Percentiles rank a stretch among this genome's conserved stretches.
These are phyloP conservation scores for Rhodofomes roseus DNA, from an alignment of 1,284 basidiomycete genomes.

Conservation along the genomic window DNA sequence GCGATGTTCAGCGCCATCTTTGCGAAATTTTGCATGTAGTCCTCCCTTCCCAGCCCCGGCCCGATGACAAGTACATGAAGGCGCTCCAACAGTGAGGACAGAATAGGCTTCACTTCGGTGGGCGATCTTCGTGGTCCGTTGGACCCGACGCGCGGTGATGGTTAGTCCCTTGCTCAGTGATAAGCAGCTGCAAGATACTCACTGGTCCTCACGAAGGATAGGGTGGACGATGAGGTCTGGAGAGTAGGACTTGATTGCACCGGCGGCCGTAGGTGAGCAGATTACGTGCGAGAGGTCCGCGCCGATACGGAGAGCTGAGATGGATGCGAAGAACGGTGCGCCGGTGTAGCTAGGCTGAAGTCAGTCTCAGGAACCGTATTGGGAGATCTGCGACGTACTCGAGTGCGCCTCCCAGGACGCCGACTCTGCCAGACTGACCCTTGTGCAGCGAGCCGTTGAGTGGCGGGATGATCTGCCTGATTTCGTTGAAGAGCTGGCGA, in stretches of 20 bases:
- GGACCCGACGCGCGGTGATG: neutral
- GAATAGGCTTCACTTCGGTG: slow-evolving; percentile 49
- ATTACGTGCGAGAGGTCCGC: slow-evolving; percentile 96
- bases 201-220: slow-evolving; percentile 64
- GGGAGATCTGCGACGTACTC: slow-evolving; percentile 55
- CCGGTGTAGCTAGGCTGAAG: slow-evolving; percentile 70
- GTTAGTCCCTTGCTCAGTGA: neutral
- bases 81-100: slow-evolving; percentile 75
- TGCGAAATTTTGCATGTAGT: slow-evolving; percentile 84
- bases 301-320: slow-evolving; percentile 84
- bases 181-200: slow-evolving; percentile 20
- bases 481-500: slow-evolving; percentile 57
- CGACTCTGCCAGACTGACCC: slow-evolving; percentile 95
- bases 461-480: slow-evolving; percentile 81
- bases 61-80: slow-evolving; percentile 92
- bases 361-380: neutral
- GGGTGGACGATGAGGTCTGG: slow-evolving; percentile 97
- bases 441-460: slow-evolving; percentile 87
- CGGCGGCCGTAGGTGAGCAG: slow-evolving; percentile 87
- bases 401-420: slow-evolving; percentile 88
- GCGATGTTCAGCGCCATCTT: slow-evolving; percentile 49
- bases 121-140: slow-evolving; percentile 32
- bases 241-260: slow-evolving; percentile 93
- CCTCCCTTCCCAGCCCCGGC: slow-evolving; percentile 87
- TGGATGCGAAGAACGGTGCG: slow-evolving; percentile 91